A percentile compares a stretch with the other conserved stretches of the same genome.
These are phyloP conservation scores for Friedmanniomyces simplex DNA, from an alignment of 495 filamentous ascomycete species.

Conservation along the genomic window DNA sequence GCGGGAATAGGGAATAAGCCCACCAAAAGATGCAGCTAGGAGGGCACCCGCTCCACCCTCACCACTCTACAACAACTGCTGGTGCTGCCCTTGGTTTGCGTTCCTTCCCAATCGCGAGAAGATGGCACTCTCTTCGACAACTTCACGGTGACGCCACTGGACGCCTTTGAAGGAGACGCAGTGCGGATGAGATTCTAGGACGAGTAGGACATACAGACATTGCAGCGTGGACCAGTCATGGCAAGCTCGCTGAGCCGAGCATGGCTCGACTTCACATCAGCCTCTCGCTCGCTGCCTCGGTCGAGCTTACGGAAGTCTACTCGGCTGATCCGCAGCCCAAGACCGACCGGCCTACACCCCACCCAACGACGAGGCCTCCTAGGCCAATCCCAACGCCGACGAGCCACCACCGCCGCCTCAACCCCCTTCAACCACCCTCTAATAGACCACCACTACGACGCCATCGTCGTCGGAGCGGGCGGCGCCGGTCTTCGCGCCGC, in stretches of 20 bases:
- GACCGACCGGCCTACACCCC: background rate
- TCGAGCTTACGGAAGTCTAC: background rate
- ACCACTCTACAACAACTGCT: background rate
- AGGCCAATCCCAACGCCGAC: conserved; percentile 12
- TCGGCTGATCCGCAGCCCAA: background rate
- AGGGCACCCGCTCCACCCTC: background rate
- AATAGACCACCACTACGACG: conserved; percentile 62
- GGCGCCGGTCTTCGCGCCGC: conserved; percentile 90
- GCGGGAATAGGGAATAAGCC: background rate
- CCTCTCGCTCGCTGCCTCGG: background rate
- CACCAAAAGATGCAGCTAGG: background rate
- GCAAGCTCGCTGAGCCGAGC: conserved; percentile 1
- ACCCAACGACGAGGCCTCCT: conserved; percentile 13
- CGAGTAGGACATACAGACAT: too few relatives aligned
- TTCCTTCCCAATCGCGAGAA: too few relatives aligned
- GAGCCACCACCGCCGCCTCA: conserved; percentile 11
- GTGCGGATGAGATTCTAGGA: too few relatives aligned
- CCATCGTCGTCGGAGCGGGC: conserved; percentile 88
- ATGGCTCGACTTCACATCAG: background rate
- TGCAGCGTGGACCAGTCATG: background rate
- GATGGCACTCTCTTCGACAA: too few relatives aligned
- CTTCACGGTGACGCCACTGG: too few relatives aligned
- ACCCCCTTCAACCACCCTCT: conserved; percentile 63
- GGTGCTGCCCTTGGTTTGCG: too few relatives aligned
- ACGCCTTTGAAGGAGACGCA: too few relatives aligned